A percentile compares a stretch with the other conserved stretches of the same genome.
These are phyloP conservation scores for Mortierella sp. DNA, from an alignment of 371 early-diverging fungal genomes.

Conservation along the genomic window DNA sequence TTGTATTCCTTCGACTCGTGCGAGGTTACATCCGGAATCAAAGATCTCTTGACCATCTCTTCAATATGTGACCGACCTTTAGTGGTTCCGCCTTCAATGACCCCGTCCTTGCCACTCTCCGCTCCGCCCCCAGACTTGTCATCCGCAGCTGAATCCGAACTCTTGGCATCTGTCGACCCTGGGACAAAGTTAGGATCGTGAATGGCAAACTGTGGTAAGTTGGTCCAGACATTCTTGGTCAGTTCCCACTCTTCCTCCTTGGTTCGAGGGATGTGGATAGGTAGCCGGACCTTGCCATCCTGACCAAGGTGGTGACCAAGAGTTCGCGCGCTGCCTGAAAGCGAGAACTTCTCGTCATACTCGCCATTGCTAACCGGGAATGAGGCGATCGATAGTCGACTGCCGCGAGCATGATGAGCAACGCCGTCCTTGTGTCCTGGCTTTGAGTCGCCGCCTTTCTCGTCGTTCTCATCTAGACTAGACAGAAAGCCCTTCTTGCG, in stretches of 20 bases:
- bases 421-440: slow-evolving; percentile 25
- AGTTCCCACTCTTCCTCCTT: slow-evolving; percentile 47
- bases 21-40: slow-evolving; percentile 33
- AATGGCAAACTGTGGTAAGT: slow-evolving; percentile 40
- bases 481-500: slow-evolving; percentile 43
- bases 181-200: slow-evolving; percentile 42
- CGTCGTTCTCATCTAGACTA: slow-evolving; percentile 26
- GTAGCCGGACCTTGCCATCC: slow-evolving; percentile 31
- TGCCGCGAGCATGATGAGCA: slow-evolving; percentile 22
- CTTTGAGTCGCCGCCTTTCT: slow-evolving; percentile 10
- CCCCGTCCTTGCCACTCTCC: slow-evolving; percentile 15
- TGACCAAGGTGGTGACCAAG: neutral
- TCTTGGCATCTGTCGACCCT: neutral
- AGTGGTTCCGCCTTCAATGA: slow-evolving; percentile 4
- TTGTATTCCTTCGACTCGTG: slow-evolving; percentile 51
- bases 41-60: slow-evolving; percentile 34
- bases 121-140: neutral
- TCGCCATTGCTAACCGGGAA: slow-evolving; percentile 22
- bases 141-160: neutral
- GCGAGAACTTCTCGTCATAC: slow-evolving; percentile 23
- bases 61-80: slow-evolving; percentile 41
- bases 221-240: slow-evolving; percentile 57
- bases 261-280: slow-evolving; percentile 27
- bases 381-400: slow-evolving; percentile 31
- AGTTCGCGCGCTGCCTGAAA: neutral